Conservation (phyloP, 345 rosid genomes). For the Melaleuca alternifolia region DNA sequence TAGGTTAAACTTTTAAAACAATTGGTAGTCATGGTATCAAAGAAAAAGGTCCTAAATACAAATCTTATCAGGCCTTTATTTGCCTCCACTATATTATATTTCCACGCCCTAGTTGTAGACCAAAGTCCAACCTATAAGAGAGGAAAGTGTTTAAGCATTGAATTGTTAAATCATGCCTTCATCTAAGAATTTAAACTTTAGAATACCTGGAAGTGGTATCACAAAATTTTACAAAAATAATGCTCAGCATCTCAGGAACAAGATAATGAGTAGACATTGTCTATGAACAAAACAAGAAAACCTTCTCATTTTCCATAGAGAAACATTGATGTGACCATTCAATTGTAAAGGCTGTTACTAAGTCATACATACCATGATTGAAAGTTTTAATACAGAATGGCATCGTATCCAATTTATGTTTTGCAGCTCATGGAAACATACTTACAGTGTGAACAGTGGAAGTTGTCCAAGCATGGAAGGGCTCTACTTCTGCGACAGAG, state of each 20-base stretch:
- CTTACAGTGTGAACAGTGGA: constrained; percentile 35
- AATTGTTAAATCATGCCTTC: not conserved
- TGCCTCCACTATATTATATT: not conserved
- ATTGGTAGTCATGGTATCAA: not conserved
- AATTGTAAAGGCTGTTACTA: not conserved
- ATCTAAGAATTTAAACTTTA: not conserved
- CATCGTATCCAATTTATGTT: not conserved
- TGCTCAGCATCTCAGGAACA: not conserved
- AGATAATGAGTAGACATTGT: not conserved
- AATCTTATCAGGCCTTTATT: not conserved
- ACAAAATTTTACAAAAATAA: not conserved
- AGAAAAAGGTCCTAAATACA: not conserved
- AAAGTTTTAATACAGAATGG: not conserved
- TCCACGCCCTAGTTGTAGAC: not conserved
- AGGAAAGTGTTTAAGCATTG: not conserved
- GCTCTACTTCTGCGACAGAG: constrained; percentile 8
- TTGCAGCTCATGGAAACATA: not conserved
- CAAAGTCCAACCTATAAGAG: not conserved
- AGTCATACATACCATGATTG: not conserved
- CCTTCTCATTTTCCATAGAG: not conserved
- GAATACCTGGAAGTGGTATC: not conserved
- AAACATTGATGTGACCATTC: not conserved
- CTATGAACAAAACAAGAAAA: not conserved
- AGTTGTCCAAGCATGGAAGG: constrained; percentile 23
- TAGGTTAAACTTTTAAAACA: not conserved